phyloP scores from a whole-genome alignment of 106 monocot species.

The Apostasia shenzhenica region DNA sequence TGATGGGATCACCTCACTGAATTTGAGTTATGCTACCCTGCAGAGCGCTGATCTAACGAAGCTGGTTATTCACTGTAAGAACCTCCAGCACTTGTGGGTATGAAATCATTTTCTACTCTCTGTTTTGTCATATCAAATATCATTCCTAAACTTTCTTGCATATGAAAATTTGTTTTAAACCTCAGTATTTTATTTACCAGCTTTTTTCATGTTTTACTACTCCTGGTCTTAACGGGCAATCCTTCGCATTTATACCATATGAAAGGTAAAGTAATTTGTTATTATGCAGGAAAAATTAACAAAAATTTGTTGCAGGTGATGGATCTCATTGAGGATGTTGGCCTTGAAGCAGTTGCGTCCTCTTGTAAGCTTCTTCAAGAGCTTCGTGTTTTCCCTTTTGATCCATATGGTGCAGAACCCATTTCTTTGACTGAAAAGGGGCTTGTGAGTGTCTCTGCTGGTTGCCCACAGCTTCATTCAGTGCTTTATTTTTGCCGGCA shows the following conservation, averaged over 20 bases:
- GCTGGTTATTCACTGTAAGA: constrained; percentile 49
- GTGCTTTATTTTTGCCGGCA: constrained; percentile 76
- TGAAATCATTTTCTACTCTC: not conserved
- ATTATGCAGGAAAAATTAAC: not conserved
- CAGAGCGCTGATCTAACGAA: constrained; percentile 49
- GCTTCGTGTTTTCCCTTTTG: constrained; percentile 81
- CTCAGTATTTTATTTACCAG: not conserved
- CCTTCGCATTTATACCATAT: no score
- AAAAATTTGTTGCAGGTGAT: constrained; percentile 39
- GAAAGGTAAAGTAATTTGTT: not conserved
- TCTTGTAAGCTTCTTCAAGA: constrained; percentile 70
- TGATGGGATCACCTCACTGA: constrained; percentile 54
- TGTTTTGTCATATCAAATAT: not conserved
- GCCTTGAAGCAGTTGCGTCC: constrained; percentile 63
- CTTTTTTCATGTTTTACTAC: not conserved
- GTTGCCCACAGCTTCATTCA: constrained; percentile 53
- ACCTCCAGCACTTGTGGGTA: constrained; percentile 74
- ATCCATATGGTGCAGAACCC: constrained; percentile 46
- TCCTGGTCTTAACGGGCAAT: no score
- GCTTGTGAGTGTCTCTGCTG: constrained; percentile 45
- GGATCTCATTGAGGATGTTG: constrained; percentile 78
- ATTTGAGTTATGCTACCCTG: constrained; percentile 68
- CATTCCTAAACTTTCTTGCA: not conserved
- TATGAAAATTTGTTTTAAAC: not conserved
- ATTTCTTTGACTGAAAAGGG: constrained; percentile 56